phyloP scores from a whole-genome alignment of 345 rosid species.

The Corchorus olitorius region DNA sequence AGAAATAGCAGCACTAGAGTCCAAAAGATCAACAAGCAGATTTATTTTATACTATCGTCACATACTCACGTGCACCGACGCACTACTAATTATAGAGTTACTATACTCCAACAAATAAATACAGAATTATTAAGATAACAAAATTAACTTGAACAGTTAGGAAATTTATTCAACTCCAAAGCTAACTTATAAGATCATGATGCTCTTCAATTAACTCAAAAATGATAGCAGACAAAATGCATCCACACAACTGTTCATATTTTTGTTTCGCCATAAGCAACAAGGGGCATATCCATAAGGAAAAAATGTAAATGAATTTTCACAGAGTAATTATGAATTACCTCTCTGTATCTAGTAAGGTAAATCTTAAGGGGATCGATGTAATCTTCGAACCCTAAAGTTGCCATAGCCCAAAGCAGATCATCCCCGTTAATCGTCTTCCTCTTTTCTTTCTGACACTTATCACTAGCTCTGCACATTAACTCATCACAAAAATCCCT shows the following conservation, averaged over 20 bases:
- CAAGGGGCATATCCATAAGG: not conserved
- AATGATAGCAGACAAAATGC: not conserved
- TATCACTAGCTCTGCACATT: slow-evolving; percentile 84
- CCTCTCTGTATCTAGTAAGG: slow-evolving; percentile 84
- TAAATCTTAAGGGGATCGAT: slow-evolving; percentile 87
- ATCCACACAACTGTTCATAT: not conserved
- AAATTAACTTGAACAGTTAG: not conserved
- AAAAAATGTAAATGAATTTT: not conserved
- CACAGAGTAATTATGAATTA: slow-evolving; percentile 24
- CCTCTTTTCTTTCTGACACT: slow-evolving; percentile 97
- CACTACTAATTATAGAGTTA: no score
- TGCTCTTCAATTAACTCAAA: no score
- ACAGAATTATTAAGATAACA: not conserved
- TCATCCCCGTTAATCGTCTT: slow-evolving; percentile 96
- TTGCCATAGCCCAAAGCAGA: slow-evolving; percentile 96
- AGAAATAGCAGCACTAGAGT: not conserved
- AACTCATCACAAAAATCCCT: slow-evolving; percentile 19
- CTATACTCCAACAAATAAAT: not conserved
- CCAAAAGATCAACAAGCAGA: not conserved
- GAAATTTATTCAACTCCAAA: not conserved
- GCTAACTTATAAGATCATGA: not conserved
- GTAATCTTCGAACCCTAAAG: slow-evolving; percentile 95
- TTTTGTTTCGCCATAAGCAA: not conserved
- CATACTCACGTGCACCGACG: not conserved
- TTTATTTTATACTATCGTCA: not conserved